Percentiles rank a stretch among this genome's conserved stretches.
phyloP scores from a whole-genome alignment of 2,329 filamentous ascomycete genomes.

The Diaporthe sp. region DNA sequence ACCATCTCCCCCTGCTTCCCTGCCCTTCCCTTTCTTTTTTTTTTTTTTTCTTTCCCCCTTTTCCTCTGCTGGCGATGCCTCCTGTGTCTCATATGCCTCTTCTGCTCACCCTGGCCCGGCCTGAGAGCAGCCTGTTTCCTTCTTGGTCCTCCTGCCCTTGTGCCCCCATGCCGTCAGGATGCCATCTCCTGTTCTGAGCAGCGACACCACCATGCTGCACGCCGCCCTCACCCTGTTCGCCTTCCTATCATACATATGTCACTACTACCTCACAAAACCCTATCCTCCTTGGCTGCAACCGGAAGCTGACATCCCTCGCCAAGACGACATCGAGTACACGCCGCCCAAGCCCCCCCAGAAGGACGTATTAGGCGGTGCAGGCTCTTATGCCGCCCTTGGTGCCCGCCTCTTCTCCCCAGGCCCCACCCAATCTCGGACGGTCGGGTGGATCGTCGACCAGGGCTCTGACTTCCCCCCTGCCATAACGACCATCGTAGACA shows the following conservation, averaged over 20 bases:
- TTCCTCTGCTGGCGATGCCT: background rate
- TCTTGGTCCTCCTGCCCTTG: background rate
- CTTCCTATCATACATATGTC: constrained; percentile 13
- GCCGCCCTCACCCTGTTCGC: constrained; percentile 26
- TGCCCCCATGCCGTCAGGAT: background rate
- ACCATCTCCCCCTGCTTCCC: background rate
- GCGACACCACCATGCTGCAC: constrained; percentile 16
- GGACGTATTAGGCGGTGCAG: constrained; percentile 88
- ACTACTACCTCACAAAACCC: constrained; percentile 14
- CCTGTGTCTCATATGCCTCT: background rate
- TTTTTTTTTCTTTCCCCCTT: background rate
- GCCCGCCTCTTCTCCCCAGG: constrained; percentile 86
- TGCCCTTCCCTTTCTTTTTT: background rate
- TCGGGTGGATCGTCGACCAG: constrained; percentile 92
- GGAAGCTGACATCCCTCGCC: constrained; percentile 38
- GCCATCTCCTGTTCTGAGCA: background rate
- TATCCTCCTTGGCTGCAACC: constrained; percentile 16
- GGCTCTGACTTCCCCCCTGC: constrained; percentile 85
- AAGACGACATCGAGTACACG: constrained; percentile 89
- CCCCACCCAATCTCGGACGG: constrained; percentile 66
- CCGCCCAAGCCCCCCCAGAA: constrained; percentile 75
- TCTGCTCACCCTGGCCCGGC: background rate
- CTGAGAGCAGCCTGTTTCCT: background rate
- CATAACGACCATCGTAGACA: constrained; percentile 71
- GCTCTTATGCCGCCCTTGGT: constrained; percentile 86